phyloP scores from a whole-genome alignment of 768 basidiomycete species.

The Lactarius pseudohatsudake region DNA sequence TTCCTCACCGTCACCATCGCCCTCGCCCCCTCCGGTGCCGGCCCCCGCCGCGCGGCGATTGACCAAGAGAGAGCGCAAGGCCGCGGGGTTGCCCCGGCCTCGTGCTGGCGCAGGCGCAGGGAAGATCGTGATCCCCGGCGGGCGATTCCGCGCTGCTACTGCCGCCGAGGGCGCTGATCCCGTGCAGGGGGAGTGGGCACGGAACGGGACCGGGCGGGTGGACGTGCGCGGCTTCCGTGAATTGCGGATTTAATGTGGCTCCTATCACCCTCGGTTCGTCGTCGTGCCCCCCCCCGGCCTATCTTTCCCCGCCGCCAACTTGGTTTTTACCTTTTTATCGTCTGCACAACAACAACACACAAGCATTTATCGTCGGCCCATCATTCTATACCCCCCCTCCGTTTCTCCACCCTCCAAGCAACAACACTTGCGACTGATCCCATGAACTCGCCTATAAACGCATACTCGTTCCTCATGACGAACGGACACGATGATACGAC shows the following conservation, averaged over 20 bases:
- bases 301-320: background rate
- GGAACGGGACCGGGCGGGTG: slow-evolving; percentile 68
- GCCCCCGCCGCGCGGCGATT: slow-evolving; percentile 41
- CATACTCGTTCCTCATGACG: slow-evolving; percentile 15
- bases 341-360: slow-evolving; percentile 8
- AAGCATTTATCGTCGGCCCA: slow-evolving; percentile 10
- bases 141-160: slow-evolving; percentile 43
- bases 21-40: slow-evolving; percentile 32
- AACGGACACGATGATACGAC: slow-evolving; percentile 15
- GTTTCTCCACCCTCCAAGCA: background rate
- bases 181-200: slow-evolving; percentile 55
- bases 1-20: slow-evolving; percentile 36
- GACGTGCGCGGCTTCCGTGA: slow-evolving; percentile 80
- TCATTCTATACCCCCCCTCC: slow-evolving; percentile 5
- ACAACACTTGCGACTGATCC: slow-evolving; percentile 5
- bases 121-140: slow-evolving; percentile 63
- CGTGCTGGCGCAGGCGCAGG: slow-evolving; percentile 50
- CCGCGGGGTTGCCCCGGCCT: slow-evolving; percentile 63
- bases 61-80: slow-evolving; percentile 68
- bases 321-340: slow-evolving; percentile 3
- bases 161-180: slow-evolving; percentile 30
- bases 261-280: no score
- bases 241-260: slow-evolving; percentile 55
- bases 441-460: slow-evolving; percentile 6
- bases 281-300: background rate